Percentiles rank a stretch among this genome's conserved stretches.
Evolutionary conservation across 805 yeast species (phyloP).

Genomic region (Priceomyces fermenticarens): DNA sequence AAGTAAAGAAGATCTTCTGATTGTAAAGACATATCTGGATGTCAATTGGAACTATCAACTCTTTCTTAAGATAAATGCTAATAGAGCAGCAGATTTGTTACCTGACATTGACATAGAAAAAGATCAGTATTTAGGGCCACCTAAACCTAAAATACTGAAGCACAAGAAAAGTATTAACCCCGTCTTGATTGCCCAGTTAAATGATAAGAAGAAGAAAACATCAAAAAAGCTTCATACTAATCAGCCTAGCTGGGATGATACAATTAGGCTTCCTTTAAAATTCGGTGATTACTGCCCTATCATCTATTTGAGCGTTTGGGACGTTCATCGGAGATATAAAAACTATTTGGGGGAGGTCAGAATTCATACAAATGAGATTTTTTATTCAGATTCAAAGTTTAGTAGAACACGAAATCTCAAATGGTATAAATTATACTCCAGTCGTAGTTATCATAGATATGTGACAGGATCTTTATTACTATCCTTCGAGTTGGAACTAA

Average conservation of each 20-base stretch:
- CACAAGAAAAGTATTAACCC: conserved; percentile 29
- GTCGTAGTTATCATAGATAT: conserved; percentile 34
- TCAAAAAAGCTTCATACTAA: conserved; percentile 28
- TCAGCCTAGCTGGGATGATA: conserved; percentile 41
- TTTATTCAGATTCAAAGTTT: conserved; percentile 13
- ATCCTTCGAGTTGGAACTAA: conserved; percentile 37
- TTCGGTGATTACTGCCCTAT: conserved; percentile 25
- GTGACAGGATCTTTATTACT: conserved; percentile 48
- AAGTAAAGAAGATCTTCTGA: not conserved
- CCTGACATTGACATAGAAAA: conserved; percentile 7
- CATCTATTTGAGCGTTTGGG: conserved; percentile 37
- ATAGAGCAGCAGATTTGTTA: conserved; percentile 38
- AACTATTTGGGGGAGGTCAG: conserved; percentile 41
- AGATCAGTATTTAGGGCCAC: not conserved
- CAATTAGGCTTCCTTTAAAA: conserved; percentile 28
- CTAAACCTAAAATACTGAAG: not conserved
- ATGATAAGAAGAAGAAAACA: conserved; percentile 26
- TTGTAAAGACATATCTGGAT: not conserved
- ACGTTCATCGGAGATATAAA: conserved; percentile 33
- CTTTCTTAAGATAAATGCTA: conserved; percentile 31
- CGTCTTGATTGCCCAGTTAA: conserved; percentile 33
- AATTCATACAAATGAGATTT: conserved; percentile 26
- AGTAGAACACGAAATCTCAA: conserved; percentile 25
- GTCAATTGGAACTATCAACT: conserved; percentile 11
- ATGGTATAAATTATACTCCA: conserved; percentile 47